Percentiles rank a stretch among this genome's conserved stretches.
Evolutionary conservation across 1,139 yeast genomes (phyloP).

Genomic region (Suhomyces atakaporum): DNA sequence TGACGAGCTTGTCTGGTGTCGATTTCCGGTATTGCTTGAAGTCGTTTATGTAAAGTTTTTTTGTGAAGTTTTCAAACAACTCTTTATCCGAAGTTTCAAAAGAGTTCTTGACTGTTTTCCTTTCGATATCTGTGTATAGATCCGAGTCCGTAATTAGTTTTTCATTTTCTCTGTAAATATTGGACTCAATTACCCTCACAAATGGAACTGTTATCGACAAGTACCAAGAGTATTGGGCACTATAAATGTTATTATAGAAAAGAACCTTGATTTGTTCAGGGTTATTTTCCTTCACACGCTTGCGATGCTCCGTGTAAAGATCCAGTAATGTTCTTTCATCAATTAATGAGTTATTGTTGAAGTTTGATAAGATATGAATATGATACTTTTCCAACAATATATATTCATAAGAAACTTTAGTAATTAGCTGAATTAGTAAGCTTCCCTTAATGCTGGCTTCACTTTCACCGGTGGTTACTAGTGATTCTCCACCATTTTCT

Average conservation of each 20-base stretch:
- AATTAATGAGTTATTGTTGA: constrained; percentile 36
- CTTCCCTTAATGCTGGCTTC: constrained; percentile 15
- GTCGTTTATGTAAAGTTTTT: constrained; percentile 29
- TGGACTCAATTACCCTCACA: constrained; percentile 37
- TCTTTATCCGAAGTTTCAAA: constrained; percentile 30
- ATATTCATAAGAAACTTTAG: constrained; percentile 44
- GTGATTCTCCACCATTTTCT: constrained; percentile 30
- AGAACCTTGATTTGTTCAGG: constrained; percentile 30
- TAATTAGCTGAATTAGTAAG: constrained; percentile 32
- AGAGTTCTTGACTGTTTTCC: constrained; percentile 18
- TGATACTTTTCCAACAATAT: constrained; percentile 44
- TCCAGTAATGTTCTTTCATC: constrained; percentile 25
- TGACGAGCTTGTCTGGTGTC: constrained; percentile 32
- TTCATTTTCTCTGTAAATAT: constrained; percentile 31
- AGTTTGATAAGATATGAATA: constrained; percentile 40
- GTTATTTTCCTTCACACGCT: constrained; percentile 15
- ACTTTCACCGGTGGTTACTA: constrained; percentile 12
- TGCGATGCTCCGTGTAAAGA: constrained; percentile 27
- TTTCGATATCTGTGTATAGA: constrained; percentile 16
- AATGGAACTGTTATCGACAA: constrained; percentile 41
- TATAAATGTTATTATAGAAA: constrained; percentile 36
- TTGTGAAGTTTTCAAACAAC: constrained; percentile 28
- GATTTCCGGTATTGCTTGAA: constrained; percentile 27
- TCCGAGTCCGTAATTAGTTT: constrained; percentile 18
- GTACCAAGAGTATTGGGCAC: constrained; percentile 44